These are phyloP conservation scores for Asterophora parasitica DNA, from an alignment of 768 basidiomycete genomes.

Conservation along the genomic window DNA sequence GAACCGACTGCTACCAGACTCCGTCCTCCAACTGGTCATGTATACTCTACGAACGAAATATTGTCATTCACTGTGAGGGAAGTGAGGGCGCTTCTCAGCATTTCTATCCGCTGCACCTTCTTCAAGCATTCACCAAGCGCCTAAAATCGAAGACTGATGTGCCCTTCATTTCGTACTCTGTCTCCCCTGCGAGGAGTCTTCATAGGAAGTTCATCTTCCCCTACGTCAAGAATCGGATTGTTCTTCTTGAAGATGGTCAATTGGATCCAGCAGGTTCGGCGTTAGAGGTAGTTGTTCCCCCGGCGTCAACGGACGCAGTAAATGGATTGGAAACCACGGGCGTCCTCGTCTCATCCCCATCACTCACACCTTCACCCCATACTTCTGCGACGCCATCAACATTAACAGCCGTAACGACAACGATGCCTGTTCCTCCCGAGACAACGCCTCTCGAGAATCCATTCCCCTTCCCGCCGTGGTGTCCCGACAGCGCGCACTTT, in stretches of 20 bases:
- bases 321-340: not conserved
- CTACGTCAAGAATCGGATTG: not conserved
- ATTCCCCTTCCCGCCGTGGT: constrained; percentile 64
- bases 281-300: too few species aligned
- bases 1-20: constrained; percentile 30
- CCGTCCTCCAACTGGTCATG: constrained; percentile 76
- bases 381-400: not conserved
- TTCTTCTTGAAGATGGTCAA: too few species aligned
- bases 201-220: constrained; percentile 54
- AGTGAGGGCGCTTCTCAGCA: constrained; percentile 60
- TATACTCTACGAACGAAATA: constrained; percentile 57
- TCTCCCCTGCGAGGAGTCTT: constrained; percentile 42
- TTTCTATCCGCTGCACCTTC: constrained; percentile 55
- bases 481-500: constrained; percentile 70
- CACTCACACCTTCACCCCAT: not conserved
- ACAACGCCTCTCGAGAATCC: constrained; percentile 39
- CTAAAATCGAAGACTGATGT: constrained; percentile 25
- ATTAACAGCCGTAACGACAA: constrained; percentile 9
- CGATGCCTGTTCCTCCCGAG: constrained; percentile 4
- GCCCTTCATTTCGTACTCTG: constrained; percentile 35
- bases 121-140: constrained; percentile 28
- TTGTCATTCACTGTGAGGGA: constrained; percentile 74
- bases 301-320: not conserved
- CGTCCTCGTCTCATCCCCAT: not conserved
- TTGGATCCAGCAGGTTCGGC: too few species aligned